Conservation (phyloP, 2,329 filamentous ascomycete genomes). For the Pleomassaria siparia region DNA sequence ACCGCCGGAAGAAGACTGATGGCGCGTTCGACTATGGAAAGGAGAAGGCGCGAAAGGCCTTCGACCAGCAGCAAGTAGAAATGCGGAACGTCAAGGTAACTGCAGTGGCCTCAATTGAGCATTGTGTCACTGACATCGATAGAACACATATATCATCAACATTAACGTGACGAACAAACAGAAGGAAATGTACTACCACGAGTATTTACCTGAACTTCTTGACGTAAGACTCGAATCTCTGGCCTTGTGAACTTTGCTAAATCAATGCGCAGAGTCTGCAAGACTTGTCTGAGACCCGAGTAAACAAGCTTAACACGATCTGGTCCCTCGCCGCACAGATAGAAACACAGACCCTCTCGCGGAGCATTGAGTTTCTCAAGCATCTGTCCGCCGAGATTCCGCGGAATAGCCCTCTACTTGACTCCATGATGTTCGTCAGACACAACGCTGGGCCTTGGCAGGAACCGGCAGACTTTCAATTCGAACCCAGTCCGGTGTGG, state of each 20-base stretch:
- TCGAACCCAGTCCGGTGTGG: conserved; percentile 96
- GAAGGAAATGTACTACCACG: conserved; percentile 96
- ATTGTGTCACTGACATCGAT: conserved; percentile 23
- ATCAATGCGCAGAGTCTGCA: conserved; percentile 66
- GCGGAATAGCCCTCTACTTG: conserved; percentile 82
- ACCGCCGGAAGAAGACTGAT: conserved; percentile 90
- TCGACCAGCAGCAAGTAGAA: conserved; percentile 87
- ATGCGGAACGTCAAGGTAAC: conserved; percentile 87
- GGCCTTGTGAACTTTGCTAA: neutral
- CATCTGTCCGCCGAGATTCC: conserved; percentile 79
- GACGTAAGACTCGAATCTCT: conserved; percentile 60
- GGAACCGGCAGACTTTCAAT: conserved; percentile 80
- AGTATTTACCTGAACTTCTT: conserved; percentile 91
- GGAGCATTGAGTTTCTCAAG: conserved; percentile 71
- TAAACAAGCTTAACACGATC: conserved; percentile 77
- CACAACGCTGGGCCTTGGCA: conserved; percentile 84
- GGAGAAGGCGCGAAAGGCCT: conserved; percentile 84
- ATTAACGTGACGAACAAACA: conserved; percentile 98
- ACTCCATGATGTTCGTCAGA: conserved; percentile 96
- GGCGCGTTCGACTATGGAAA: conserved; percentile 85
- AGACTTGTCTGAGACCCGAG: conserved; percentile 87
- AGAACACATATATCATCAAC: conserved; percentile 92
- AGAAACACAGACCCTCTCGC: conserved; percentile 75
- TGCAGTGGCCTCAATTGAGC: neutral
- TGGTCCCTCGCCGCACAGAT: conserved; percentile 81